Conservation (phyloP, 495 filamentous ascomycete species). For the Aspergillus bertholletiae region DNA sequence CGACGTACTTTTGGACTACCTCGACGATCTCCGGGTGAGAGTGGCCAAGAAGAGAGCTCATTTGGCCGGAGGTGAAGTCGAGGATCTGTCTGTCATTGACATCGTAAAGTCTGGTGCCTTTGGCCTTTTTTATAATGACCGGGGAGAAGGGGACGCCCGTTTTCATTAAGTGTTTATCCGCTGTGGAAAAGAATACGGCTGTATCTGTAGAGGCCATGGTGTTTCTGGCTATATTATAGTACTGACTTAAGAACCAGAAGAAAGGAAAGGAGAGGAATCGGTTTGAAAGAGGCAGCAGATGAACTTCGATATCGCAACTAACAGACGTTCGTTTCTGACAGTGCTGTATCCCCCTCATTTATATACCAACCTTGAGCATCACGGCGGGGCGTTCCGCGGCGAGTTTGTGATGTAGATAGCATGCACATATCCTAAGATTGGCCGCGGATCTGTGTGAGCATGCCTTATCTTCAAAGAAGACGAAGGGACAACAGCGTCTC, state of each 20-base stretch:
- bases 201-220: conserved; percentile 3
- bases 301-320: no score
- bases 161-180: conserved; percentile 23
- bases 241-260: neutral
- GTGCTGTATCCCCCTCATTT: no score
- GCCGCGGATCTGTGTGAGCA: no score
- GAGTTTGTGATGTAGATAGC: no score
- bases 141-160: conserved; percentile 28
- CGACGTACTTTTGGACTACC: conserved; percentile 38
- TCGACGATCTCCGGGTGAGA: conserved; percentile 53
- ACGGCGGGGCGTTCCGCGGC: no score
- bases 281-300: no score
- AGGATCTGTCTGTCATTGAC: conserved; percentile 34
- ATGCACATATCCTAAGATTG: no score
- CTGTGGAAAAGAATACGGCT: conserved; percentile 16
- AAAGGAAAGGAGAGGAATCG: no score
- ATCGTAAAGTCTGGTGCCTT: conserved; percentile 29
- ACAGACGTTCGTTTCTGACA: no score
- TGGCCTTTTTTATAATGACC: conserved; percentile 25
- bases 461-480: no score
- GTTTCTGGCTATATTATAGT: neutral
- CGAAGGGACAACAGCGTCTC: no score
- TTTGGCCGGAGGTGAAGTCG: conserved; percentile 55
- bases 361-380: no score
- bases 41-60: conserved; percentile 55